Evolutionary conservation across 2,329 filamentous ascomycete genomes (phyloP).

Genomic region (Teratosphaeria epicoccoides): DNA sequence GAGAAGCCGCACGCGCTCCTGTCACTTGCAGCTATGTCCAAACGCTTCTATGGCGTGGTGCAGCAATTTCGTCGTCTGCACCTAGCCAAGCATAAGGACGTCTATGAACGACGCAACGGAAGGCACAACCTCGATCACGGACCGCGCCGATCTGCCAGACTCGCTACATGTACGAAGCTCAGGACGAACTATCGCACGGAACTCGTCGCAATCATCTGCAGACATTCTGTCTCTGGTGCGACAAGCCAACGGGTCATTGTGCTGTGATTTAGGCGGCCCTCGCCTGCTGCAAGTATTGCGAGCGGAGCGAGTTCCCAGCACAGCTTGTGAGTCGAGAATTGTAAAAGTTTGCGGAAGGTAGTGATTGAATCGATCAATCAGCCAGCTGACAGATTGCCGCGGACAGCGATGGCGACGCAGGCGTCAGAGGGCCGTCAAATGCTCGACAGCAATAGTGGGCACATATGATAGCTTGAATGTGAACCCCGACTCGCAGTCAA

Average conservation of each 20-base stretch:
- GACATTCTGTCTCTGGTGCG: background rate
- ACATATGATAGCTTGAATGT: too few species aligned
- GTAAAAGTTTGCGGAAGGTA: too few species aligned
- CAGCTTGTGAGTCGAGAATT: too few species aligned
- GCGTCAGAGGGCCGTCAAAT: too few species aligned
- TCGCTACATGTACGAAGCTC: constrained; percentile 2
- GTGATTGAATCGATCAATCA: too few species aligned
- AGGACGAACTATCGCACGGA: background rate
- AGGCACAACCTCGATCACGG: background rate
- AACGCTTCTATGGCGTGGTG: constrained; percentile 2
- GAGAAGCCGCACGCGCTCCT: constrained; percentile 7
- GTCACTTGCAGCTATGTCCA: constrained; percentile 10
- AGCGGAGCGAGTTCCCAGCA: too few species aligned
- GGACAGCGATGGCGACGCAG: too few species aligned
- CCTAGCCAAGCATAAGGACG: constrained; percentile 1
- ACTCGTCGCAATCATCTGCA: background rate
- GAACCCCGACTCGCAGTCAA: too few species aligned
- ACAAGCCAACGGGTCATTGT: background rate
- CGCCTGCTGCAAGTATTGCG: too few species aligned
- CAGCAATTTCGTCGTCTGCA: constrained; percentile 7
- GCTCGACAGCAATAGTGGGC: too few species aligned
- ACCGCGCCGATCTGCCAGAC: constrained; percentile 5
- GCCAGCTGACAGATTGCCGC: too few species aligned
- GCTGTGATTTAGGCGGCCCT: too few species aligned
- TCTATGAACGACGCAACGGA: background rate